Evolutionary conservation across 352 stramenopile genomes (phyloP).

Genomic region (Plasmopara halstedii): DNA sequence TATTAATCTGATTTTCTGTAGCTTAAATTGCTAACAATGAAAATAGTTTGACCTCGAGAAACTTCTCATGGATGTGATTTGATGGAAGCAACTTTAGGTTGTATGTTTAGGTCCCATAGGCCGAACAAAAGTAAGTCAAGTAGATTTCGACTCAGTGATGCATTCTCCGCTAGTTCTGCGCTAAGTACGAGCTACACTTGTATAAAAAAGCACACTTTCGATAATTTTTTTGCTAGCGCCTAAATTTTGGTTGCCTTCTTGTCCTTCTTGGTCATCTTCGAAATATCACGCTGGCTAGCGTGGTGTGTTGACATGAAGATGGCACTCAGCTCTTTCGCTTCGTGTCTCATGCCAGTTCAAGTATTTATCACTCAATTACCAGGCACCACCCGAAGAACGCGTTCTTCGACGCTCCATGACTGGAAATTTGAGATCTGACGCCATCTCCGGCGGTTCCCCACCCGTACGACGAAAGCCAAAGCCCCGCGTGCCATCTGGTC

Average conservation of each 20-base stretch:
- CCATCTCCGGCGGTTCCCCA: conserved; percentile 41
- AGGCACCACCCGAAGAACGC: conserved; percentile 53
- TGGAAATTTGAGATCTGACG: conserved; percentile 46
- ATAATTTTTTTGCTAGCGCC: conserved; percentile 21
- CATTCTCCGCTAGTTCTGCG: background rate
- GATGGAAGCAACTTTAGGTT: no score
- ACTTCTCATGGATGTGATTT: no score
- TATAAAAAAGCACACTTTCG: conserved; percentile 21
- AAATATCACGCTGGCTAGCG: conserved; percentile 18
- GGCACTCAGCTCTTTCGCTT: conserved; percentile 4
- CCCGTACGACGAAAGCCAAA: conserved; percentile 69
- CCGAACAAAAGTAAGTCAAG: no score
- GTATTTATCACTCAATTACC: conserved; percentile 15
- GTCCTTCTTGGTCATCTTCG: conserved; percentile 19
- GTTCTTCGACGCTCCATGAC: conserved; percentile 69
- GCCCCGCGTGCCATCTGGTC: conserved; percentile 69
- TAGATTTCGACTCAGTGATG: background rate
- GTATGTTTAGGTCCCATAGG: no score
- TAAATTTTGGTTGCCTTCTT: conserved; percentile 22
- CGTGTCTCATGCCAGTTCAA: conserved; percentile 12
- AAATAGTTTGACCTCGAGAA: no score
- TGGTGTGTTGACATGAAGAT: conserved; percentile 17
- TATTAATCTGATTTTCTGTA: no score
- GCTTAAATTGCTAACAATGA: no score
- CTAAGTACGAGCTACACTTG: background rate